phyloP scores from a whole-genome alignment of 2,329 filamentous ascomycete genomes.

The Chaetomiaceae sp. region DNA sequence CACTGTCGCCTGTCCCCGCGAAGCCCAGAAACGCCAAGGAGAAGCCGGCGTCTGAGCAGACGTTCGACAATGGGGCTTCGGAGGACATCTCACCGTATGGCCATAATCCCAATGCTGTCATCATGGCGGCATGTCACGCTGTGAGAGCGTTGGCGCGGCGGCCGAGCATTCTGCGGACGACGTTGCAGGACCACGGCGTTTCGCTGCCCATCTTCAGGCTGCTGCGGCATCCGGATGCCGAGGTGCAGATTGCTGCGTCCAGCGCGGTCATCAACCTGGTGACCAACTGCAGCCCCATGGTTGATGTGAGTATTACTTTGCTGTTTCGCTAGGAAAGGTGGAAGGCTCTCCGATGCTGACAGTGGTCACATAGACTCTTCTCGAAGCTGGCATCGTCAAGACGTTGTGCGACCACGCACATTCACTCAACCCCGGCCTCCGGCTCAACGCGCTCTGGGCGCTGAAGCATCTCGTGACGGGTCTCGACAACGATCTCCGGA shows the following conservation, averaged over 20 bases:
- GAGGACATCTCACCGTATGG: constrained; percentile 44
- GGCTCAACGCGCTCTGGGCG: constrained; percentile 85
- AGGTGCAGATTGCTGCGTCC: constrained; percentile 81
- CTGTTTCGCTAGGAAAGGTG: neutral
- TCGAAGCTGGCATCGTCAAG: constrained; percentile 66
- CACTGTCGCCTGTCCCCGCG: constrained; percentile 54
- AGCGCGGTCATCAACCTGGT: constrained; percentile 80
- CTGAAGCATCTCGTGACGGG: constrained; percentile 82
- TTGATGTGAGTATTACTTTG: constrained; percentile 55
- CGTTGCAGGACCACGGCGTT: constrained; percentile 78
- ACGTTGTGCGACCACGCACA: constrained; percentile 79
- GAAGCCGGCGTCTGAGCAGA: constrained; percentile 31
- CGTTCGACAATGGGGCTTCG: constrained; percentile 21
- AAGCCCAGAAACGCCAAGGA: constrained; percentile 43
- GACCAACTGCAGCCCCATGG: constrained; percentile 84
- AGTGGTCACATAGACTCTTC: constrained; percentile 51
- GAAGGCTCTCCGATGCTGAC: constrained; percentile 11
- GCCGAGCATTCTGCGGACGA: constrained; percentile 75
- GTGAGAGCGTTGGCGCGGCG: constrained; percentile 78
- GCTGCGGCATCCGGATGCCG: constrained; percentile 65
- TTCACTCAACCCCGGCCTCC: constrained; percentile 69
- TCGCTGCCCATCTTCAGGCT: constrained; percentile 70
- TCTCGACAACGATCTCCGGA: constrained; percentile 65
- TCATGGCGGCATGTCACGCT: constrained; percentile 79
- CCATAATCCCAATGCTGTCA: constrained; percentile 65